Evolutionary conservation across 2,329 filamentous ascomycete species (phyloP).

Genomic region (Xylariaceae sp.): DNA sequence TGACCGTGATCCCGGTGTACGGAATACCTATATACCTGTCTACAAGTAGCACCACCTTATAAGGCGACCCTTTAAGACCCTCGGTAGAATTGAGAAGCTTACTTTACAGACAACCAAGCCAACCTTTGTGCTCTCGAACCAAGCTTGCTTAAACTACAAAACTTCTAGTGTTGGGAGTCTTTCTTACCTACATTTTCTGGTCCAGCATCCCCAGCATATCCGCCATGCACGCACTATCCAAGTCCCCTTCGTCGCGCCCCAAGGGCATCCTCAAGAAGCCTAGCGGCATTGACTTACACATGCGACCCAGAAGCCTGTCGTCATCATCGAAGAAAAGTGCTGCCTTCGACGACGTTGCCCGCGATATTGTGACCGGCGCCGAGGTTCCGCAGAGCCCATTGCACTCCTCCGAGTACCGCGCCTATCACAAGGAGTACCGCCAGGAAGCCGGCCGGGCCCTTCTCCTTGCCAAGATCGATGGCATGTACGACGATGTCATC

Average conservation of each 20-base stretch:
- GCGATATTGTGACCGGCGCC: constrained; percentile 22
- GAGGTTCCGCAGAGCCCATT: constrained; percentile 21
- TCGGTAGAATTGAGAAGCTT: neutral
- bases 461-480: constrained; percentile 21
- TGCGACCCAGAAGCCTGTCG: constrained; percentile 18
- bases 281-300: constrained; percentile 18
- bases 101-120: neutral
- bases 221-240: constrained; percentile 16
- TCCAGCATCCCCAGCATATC: neutral
- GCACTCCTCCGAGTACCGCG: constrained; percentile 21
- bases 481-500: constrained; percentile 23
- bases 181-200: neutral
- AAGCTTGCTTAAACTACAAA: neutral
- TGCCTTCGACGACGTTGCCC: constrained; percentile 21
- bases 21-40: neutral
- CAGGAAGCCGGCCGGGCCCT: constrained; percentile 22
- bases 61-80: constrained; percentile 1
- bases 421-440: constrained; percentile 22
- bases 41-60: constrained; percentile 5
- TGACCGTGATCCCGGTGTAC: too few relatives aligned
- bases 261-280: constrained; percentile 24
- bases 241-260: constrained; percentile 15
- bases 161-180: neutral
- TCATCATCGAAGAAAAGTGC: constrained; percentile 20
- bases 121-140: neutral